A percentile compares a stretch with the other conserved stretches of the same genome.
These are phyloP conservation scores for Fusarium bactridioides DNA, from an alignment of 2,329 filamentous ascomycete genomes.

Conservation along the genomic window DNA sequence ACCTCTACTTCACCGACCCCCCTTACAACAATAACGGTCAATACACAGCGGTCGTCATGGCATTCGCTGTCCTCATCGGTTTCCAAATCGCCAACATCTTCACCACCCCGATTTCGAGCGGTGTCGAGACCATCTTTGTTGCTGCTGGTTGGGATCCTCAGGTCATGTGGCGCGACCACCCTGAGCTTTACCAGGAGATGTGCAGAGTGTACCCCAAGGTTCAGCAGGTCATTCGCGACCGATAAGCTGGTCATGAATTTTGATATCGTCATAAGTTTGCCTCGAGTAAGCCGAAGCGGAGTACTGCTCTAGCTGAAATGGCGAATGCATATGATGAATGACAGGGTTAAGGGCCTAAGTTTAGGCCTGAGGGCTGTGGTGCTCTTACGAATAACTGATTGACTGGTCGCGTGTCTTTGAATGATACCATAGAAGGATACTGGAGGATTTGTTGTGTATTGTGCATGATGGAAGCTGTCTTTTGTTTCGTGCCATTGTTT, in stretches of 20 bases:
- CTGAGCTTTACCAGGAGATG: conserved; percentile 82
- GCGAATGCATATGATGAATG: background rate
- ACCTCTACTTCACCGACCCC: conserved; percentile 82
- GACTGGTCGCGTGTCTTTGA: background rate
- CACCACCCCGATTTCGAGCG: conserved; percentile 84
- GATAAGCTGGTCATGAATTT: background rate
- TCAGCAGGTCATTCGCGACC: conserved; percentile 71
- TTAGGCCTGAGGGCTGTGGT: background rate
- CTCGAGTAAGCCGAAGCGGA: background rate
- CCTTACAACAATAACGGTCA: conserved; percentile 73
- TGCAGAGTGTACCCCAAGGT: conserved; percentile 84
- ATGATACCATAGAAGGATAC: conserved; percentile 25
- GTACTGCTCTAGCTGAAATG: background rate
- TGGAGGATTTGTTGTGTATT: background rate
- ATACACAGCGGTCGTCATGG: conserved; percentile 81
- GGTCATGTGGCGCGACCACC: conserved; percentile 81
- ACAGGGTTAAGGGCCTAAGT: accelerated
- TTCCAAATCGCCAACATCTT: conserved; percentile 90
- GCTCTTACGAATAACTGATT: background rate
- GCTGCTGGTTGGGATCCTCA: conserved; percentile 74
- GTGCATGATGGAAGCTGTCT: background rate
- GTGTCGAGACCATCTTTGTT: conserved; percentile 93
- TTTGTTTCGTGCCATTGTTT: background rate
- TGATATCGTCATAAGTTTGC: no score
- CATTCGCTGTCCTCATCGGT: conserved; percentile 88